These are phyloP conservation scores for Pyricularia pennisetigena DNA, from an alignment of 2,329 filamentous ascomycete genomes.

Conservation along the genomic window DNA sequence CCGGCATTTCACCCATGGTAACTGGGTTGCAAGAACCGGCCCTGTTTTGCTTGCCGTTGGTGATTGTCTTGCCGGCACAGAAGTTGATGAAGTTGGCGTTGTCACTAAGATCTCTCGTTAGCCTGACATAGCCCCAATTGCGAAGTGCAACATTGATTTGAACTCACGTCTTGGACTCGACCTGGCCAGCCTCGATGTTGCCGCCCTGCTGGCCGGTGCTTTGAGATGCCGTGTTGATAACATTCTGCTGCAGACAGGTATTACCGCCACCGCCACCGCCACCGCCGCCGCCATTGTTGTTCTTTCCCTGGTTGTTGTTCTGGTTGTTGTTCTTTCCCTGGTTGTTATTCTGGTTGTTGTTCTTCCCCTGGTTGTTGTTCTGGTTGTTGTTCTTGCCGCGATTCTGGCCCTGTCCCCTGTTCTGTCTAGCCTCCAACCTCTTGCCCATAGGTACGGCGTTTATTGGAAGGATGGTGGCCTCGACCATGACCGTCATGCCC, in stretches of 20 bases:
- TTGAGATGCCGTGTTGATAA: slow-evolving; percentile 39
- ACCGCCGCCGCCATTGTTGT: slow-evolving; percentile 13
- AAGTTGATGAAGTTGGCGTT: slow-evolving; percentile 56
- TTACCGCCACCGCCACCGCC: slow-evolving; percentile 13
- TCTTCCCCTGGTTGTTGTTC: slow-evolving; percentile 12
- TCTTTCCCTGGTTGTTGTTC: slow-evolving; percentile 12
- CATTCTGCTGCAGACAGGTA: slow-evolving; percentile 29
- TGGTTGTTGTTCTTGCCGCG: slow-evolving; percentile 14
- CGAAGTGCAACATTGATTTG: not conserved
- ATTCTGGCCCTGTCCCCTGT: slow-evolving; percentile 8
- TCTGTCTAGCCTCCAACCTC: not conserved
- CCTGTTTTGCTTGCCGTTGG: slow-evolving; percentile 50
- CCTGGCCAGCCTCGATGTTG: slow-evolving; percentile 31
- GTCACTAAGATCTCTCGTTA: slow-evolving; percentile 28
- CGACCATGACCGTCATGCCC: slow-evolving; percentile 33
- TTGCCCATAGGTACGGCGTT: slow-evolving; percentile 18
- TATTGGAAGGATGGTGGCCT: slow-evolving; percentile 29
- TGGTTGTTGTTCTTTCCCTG: not conserved
- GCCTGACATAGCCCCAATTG: not conserved
- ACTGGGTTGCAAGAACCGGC: slow-evolving; percentile 56
- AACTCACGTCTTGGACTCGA: slow-evolving; percentile 41
- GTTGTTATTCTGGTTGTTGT: slow-evolving; percentile 15
- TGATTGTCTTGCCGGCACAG: slow-evolving; percentile 43
- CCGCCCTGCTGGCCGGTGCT: slow-evolving; percentile 37
- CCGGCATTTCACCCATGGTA: slow-evolving; percentile 50